Evolutionary conservation across 192 early-diverging fungal species (phyloP).

Genomic region (Coemansia interrupta): DNA sequence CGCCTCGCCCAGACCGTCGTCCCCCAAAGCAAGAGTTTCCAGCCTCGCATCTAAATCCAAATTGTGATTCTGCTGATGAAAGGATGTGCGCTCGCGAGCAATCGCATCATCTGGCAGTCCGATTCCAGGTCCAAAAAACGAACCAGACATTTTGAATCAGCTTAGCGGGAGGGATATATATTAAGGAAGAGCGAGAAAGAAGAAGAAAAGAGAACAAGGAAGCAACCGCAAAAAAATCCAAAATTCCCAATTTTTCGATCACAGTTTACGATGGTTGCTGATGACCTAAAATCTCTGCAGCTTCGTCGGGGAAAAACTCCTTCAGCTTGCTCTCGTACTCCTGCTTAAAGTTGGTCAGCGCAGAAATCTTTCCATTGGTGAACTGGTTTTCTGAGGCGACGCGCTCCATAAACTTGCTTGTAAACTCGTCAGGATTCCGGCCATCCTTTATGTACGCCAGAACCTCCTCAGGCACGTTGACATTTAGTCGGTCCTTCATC

Average conservation of each 20-base stretch:
- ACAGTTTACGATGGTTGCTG: slow-evolving; percentile 9
- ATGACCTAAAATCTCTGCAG: slow-evolving; percentile 14
- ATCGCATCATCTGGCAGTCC: slow-evolving; percentile 29
- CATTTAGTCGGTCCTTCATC: slow-evolving; percentile 29
- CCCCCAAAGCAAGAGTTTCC: slow-evolving; percentile 48
- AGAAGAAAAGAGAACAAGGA: not conserved
- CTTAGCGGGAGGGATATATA: not conserved
- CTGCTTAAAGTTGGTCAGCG: slow-evolving; percentile 44
- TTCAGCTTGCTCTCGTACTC: slow-evolving; percentile 42
- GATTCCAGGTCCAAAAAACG: slow-evolving; percentile 38
- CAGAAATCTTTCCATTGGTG: slow-evolving; percentile 49
- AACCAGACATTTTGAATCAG: slow-evolving; percentile 28
- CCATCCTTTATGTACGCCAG: slow-evolving; percentile 39
- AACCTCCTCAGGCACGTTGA: slow-evolving; percentile 40
- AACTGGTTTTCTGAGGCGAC: slow-evolving; percentile 52
- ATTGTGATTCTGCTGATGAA: slow-evolving; percentile 3
- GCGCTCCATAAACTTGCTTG: slow-evolving; percentile 51
- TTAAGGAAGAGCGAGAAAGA: not conserved
- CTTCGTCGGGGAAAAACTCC: slow-evolving; percentile 46
- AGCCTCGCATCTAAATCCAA: slow-evolving; percentile 63
- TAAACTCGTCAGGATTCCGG: slow-evolving; percentile 50
- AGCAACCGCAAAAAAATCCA: slow-evolving; percentile 1
- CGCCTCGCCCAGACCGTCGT: slow-evolving; percentile 57
- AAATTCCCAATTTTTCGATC: slow-evolving; percentile 8
- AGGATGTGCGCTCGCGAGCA: slow-evolving; percentile 30